Evolutionary conservation across 1,284 basidiomycete species (phyloP).

Genomic region (Pascua sp.): DNA sequence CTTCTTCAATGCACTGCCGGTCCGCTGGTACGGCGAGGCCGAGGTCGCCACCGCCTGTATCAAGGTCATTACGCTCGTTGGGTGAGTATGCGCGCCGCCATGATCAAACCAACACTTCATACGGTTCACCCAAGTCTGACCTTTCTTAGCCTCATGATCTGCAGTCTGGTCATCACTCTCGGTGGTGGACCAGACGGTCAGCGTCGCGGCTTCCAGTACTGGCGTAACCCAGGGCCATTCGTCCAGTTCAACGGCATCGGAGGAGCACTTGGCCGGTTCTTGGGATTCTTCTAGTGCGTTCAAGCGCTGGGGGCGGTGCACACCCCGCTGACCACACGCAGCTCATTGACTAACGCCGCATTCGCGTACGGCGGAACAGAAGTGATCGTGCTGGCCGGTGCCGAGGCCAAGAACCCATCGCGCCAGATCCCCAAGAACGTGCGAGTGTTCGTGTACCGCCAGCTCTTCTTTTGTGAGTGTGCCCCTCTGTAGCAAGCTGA

Average conservation of each 20-base stretch:
- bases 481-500: background rate
- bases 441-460: conserved; percentile 68
- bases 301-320: conserved; percentile 23
- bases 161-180: conserved; percentile 8
- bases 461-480: conserved; percentile 54
- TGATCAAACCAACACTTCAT: conserved; percentile 68
- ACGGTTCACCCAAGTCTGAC: no score
- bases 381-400: conserved; percentile 27
- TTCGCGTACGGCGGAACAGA: conserved; percentile 39
- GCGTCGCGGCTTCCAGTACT: conserved; percentile 29
- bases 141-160: conserved; percentile 6
- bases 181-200: conserved; percentile 32
- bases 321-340: conserved; percentile 26
- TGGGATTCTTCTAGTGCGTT: conserved; percentile 34
- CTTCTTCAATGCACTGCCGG: conserved; percentile 11
- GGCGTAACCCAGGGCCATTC: conserved; percentile 30
- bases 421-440: conserved; percentile 75
- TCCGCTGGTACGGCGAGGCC: conserved; percentile 13
- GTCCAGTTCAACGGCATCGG: conserved; percentile 8
- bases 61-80: conserved; percentile 11
- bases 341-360: conserved; percentile 27
- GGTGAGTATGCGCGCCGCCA: background rate
- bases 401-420: conserved; percentile 48
- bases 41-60: conserved; percentile 15
- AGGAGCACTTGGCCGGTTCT: conserved; percentile 21